A percentile compares a stretch with the other conserved stretches of the same genome.
These are phyloP conservation scores for Suillus decipiens DNA, from an alignment of 768 basidiomycete genomes.

Conservation along the genomic window DNA sequence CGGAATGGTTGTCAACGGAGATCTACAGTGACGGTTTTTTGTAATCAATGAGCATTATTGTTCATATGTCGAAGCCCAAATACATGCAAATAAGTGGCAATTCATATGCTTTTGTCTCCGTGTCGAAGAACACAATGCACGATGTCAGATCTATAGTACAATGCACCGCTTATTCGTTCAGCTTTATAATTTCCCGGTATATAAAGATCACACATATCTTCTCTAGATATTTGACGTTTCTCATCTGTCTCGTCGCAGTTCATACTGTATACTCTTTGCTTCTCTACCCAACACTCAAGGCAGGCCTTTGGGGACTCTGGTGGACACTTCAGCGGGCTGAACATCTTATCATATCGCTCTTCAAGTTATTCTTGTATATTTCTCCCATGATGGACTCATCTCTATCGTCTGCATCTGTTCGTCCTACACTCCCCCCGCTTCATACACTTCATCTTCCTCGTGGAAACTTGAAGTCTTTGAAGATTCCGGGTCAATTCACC, in stretches of 20 bases:
- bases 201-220: slow-evolving; percentile 20
- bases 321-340: slow-evolving; percentile 20
- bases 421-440: slow-evolving; percentile 56
- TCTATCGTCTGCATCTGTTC: slow-evolving; percentile 33
- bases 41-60: no score
- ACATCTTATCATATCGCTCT: slow-evolving; percentile 3
- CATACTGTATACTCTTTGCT: slow-evolving; percentile 10
- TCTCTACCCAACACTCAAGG: slow-evolving; percentile 16
- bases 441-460: slow-evolving; percentile 45
- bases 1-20: no score
- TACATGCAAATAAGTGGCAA: slow-evolving; percentile 11
- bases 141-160: slow-evolving; percentile 1
- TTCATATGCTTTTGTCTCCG: slow-evolving; percentile 12
- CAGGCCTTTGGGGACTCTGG: slow-evolving; percentile 24
- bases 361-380: not conserved
- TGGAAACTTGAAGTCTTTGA: not conserved
- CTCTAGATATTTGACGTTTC: slow-evolving; percentile 4
- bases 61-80: not conserved
- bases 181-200: slow-evolving; percentile 12
- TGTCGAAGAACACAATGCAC: slow-evolving; percentile 13
- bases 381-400: slow-evolving; percentile 15
- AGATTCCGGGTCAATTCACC: slow-evolving; percentile 9
- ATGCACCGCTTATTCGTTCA: slow-evolving; percentile 13
- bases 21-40: no score
- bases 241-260: slow-evolving; percentile 14